Evolutionary conservation across 148 eudicot species (phyloP), one percentile per base, ranked within the genome.

Genomic region (Rhododendron vialii): DNA sequence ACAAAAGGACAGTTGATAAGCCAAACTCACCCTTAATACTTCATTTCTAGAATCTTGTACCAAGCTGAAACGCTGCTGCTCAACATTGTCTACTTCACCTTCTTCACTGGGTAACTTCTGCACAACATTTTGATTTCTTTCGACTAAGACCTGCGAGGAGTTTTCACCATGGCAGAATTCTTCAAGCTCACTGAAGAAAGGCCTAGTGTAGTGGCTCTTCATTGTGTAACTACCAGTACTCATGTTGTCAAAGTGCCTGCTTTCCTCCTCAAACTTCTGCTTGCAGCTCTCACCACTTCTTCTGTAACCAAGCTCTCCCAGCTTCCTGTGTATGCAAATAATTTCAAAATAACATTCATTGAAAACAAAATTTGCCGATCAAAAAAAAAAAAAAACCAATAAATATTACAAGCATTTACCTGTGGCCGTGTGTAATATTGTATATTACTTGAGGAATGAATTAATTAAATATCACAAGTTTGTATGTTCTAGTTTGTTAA

Each of bases 231-330:
- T 89, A 67, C 69, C 84, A 85, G 61, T 55, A 55, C 82, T 87
- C 69, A 82, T 83, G 90, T 15, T 87, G 88, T 87, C 89, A 43
- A 95, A 93, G 41, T 89, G 89, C 57, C 94, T 90, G 87, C 90
- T 91, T 84, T 94, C 98, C 82, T 93, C 98, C 79, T 92, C 98
- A 91, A 90, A 96, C 86, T 94, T 96, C 87, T 94, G 93, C 85
- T 91, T 95, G 93, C 98, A 94, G 10, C 91, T 88, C 76, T 93
- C 93, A 81, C 94, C 92, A 87, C 94, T 94, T 82, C 95, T 92
- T 87, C 89, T 93, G 88, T 87, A 94, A 11, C 98, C 98, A 87
- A 91, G 83, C 86, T 96, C 98, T 63, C 84, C 93, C 76, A 96
- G 90, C 90, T 94, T 96, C 91, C 98, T 96, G 94, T 24, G 48